Base-by-base conservation (phyloP, 2,329 filamentous ascomycete species). In the Aspergillus piperis region DNA sequence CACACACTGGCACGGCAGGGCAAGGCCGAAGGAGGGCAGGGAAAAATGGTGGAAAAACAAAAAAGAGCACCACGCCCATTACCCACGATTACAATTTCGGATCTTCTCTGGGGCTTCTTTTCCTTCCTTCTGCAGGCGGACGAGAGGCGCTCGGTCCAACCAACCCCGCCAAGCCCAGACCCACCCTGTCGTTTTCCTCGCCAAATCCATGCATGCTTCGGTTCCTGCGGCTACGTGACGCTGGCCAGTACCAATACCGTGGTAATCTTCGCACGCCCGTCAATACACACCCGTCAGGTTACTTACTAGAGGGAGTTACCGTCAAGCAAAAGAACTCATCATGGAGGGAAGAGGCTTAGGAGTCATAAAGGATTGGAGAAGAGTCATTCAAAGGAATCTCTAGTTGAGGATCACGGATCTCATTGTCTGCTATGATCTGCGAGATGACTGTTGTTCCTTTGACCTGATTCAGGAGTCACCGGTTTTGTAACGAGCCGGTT, bases 181-280 rank as follows among this genome's bases (percentile, higher is more conserved):
- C 64, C 64, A 63, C 62, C 51, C 30, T 58, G 47, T 61, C 57
- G 57, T 51, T 66, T 60, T 58, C 53, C 57, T 63, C 57, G 58
- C 60, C 59, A 62, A 63, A 58, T 57, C 51, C 51, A 59, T 62
- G 65, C 62, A 64, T 62, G 53, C 62, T 65, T 67, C 60, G 60
- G 65, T 68, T 68, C 67, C 66, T 68, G 67, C 67, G 65, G 67
- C 64, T 66, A 62, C 61, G 57, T 62, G 61, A 64, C 61, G 58
- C 50, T 61, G 64, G 53, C 56, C 51, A 49, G 30, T 23, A 53
- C 27, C n/a, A 36, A 32, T 44, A 38, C 49, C 39, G 38, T 36
- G 23, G 36, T 49, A 58, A 39, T 47, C 38, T 53, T 51, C 11
- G 11, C 32, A 13, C 32, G 17, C 47, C 5, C 15, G 47, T 50